Base-by-base conservation (phyloP, 805 yeast species). In the Suhomyces sp. region DNA sequence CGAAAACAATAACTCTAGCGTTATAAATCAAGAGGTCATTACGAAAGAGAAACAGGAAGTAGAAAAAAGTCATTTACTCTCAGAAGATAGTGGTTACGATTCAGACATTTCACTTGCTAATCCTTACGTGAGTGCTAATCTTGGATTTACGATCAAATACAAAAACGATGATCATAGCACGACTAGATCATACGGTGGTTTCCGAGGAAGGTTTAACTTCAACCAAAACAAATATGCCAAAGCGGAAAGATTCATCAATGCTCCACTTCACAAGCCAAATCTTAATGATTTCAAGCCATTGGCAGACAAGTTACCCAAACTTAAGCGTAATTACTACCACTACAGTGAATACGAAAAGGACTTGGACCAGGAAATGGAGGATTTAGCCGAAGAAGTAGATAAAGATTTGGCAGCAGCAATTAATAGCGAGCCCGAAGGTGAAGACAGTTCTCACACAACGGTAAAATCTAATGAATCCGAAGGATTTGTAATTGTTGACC, bases 101-200 rank as follows among this genome's bases (percentile, higher is more conserved):
- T 70, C 78, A 0, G 76, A 68, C 43, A 54, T 73, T 3, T 76
- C 81, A 0, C 45, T 74, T 16, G 79, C 81, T 1, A 69, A 72
- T 40, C 80, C 81, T 0, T 68, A 68, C 32, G 53, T 73, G 5
- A 63, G 74, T 14, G 77, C 74, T 3, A 67, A 70, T 31, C 64
- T 62, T 47, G 79, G 72, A 0, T 78, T 78, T 44, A 58, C 60
- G 5, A 60, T 77, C 19, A 75, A 70, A 22, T 33, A 6, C 13
- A 25, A 25, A 13, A 33, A 19, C 14, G 15, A 31, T 13, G 33
- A 31, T 7, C 19, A 31, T 5, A 16, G 15, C n/a, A 22, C 19
- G 16, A n/a, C 15, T 5, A 20, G 12, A 14, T 13, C 22, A 23
- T 7, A 17, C 10, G 14, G 11, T 9, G 28, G 28, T 6, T 31